These are phyloP conservation scores for Nakazawaea wyomingensis DNA, from an alignment of 805 yeast genomes.

Conservation along the genomic window DNA sequence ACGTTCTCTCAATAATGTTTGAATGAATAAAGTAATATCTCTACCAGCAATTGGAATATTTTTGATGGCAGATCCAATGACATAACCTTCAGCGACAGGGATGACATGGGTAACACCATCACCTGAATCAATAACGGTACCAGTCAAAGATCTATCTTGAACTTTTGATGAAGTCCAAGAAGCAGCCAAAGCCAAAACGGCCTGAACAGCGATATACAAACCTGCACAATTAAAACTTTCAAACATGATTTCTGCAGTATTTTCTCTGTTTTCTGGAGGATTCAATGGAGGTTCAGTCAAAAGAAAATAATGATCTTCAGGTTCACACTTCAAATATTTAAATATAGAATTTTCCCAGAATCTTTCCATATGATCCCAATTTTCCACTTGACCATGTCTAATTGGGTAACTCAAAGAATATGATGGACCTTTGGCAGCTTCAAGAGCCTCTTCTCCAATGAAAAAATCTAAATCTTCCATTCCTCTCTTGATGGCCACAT, in stretches of 20 bases:
- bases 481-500: slow-evolving; percentile 69
- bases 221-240: slow-evolving; percentile 99
- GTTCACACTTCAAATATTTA: slow-evolving; percentile 95
- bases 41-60: slow-evolving; percentile 98
- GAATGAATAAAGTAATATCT: slow-evolving; percentile 92
- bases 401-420: slow-evolving; percentile 89
- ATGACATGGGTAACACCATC: slow-evolving; percentile 99
- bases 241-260: slow-evolving; percentile 98
- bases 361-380: slow-evolving; percentile 99
- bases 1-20: slow-evolving; percentile 89
- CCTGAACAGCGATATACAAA: slow-evolving; percentile 96
- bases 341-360: slow-evolving; percentile 98
- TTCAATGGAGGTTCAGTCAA: slow-evolving; percentile 97
- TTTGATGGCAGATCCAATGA: slow-evolving; percentile 94
- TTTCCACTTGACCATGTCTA: slow-evolving; percentile 96
- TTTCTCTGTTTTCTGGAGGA: slow-evolving; percentile 99
- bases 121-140: slow-evolving; percentile 97
- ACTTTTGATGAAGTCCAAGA: slow-evolving; percentile 98
- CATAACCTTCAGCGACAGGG: slow-evolving; percentile 99
- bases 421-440: slow-evolving; percentile 85
- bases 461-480: slow-evolving; percentile 91
- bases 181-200: slow-evolving; percentile 96
- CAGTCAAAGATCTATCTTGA: slow-evolving; percentile 90
- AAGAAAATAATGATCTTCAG: slow-evolving; percentile 95
- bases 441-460: slow-evolving; percentile 93